These are phyloP conservation scores for Umbellularia californica DNA, from an alignment of 164 flowering plant genomes.

Conservation along the genomic window DNA sequence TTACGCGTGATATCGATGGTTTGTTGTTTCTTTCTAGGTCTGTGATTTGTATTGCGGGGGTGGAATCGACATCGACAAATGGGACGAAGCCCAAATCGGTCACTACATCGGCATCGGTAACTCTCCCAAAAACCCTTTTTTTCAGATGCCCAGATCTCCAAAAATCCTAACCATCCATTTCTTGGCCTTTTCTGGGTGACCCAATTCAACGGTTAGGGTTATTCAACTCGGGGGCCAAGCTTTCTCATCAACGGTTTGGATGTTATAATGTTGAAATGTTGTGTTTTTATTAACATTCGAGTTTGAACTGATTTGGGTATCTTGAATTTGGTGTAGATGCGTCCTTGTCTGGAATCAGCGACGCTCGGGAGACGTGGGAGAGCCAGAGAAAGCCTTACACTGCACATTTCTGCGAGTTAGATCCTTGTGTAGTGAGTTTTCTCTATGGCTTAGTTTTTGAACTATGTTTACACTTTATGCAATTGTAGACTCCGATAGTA, in stretches of 20 bases:
- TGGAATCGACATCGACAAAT: conserved; percentile 62
- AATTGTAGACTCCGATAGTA: too few species aligned
- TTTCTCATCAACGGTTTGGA: background rate
- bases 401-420: conserved; percentile 68
- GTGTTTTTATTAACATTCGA: background rate
- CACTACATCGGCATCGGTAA: conserved; percentile 91
- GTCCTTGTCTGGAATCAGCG: conserved; percentile 50
- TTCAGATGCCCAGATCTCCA: background rate
- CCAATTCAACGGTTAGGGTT: background rate
- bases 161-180: background rate
- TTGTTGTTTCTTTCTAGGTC: conserved; percentile 31
- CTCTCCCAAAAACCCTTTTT: background rate
- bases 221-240: too few species aligned
- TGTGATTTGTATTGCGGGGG: conserved; percentile 85
- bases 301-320: background rate
- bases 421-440: conserved; percentile 64
- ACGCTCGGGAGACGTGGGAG: conserved; percentile 68
- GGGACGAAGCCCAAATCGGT: conserved; percentile 84
- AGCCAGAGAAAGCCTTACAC: conserved; percentile 69
- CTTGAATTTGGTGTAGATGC: conserved; percentile 39
- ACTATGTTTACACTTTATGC: too few species aligned
- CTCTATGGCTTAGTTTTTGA: too few species aligned
- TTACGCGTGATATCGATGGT: background rate
- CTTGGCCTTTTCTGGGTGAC: background rate
- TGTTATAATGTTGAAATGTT: background rate